These are phyloP conservation scores for Exophiala oligosperma DNA, from an alignment of 2,329 filamentous ascomycete genomes.

Conservation along the genomic window DNA sequence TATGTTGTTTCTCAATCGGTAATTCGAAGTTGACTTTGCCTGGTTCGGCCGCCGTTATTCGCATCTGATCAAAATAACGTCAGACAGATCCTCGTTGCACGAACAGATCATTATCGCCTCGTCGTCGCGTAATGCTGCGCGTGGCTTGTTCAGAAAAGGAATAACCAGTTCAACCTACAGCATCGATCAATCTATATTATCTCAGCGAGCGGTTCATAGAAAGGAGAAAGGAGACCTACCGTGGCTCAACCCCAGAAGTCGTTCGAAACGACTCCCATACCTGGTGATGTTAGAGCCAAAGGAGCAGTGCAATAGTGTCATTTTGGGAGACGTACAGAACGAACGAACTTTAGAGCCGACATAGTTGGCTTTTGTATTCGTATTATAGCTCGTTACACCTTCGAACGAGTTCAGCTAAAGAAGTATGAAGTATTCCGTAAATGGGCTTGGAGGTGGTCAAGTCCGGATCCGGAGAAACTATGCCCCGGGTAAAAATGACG, in stretches of 20 bases:
- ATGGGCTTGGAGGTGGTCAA: no score
- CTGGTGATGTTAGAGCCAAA: conserved; percentile 43
- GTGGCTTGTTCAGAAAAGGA: background rate
- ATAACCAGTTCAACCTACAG: conserved; percentile 35
- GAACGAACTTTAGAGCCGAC: conserved; percentile 62
- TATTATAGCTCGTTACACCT: no score
- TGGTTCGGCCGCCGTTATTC: conserved; percentile 60
- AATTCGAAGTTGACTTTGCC: conserved; percentile 66
- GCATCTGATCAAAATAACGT: conserved; percentile 47
- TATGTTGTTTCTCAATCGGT: conserved; percentile 65
- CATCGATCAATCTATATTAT: conserved; percentile 36
- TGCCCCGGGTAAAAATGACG: conserved; percentile 1
- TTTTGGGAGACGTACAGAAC: conserved; percentile 53
- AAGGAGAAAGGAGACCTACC: conserved; percentile 52
- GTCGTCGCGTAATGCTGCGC: no score
- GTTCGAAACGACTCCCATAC: conserved; percentile 83
- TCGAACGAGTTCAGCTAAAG: no score
- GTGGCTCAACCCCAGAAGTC: conserved; percentile 84
- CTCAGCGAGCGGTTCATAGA: background rate
- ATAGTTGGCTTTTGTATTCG: conserved; percentile 35
- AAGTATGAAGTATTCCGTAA: no score
- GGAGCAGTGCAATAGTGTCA: no score
- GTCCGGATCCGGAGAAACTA: background rate
- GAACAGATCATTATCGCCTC: no score
- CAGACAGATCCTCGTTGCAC: background rate